Evolutionary conservation across 116 monocot genomes (phyloP).

Genomic region (Iris pallida): DNA sequence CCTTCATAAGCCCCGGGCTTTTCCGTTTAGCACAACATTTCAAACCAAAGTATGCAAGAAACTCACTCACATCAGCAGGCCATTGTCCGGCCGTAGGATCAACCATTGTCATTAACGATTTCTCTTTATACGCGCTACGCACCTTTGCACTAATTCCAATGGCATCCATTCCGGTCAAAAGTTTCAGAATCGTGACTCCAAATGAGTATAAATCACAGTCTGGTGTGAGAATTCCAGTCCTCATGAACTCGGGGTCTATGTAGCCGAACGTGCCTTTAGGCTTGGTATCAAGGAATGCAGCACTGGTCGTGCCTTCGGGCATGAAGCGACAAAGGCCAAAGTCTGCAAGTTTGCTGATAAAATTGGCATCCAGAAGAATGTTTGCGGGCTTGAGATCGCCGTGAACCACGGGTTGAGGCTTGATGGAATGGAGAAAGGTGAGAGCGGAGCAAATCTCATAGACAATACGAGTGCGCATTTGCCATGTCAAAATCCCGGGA

Average conservation of each 20-base stretch:
- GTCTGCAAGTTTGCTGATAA: conserved; percentile 23
- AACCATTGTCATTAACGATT: conserved; percentile 4
- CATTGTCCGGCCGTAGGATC: conserved; percentile 32
- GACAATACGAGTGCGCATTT: too few species aligned
- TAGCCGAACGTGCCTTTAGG: conserved; percentile 27
- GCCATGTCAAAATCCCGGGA: too few species aligned
- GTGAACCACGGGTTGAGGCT: conserved; percentile 28
- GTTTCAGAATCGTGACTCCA: conserved; percentile 28
- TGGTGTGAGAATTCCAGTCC: conserved; percentile 28
- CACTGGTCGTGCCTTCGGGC: neutral
- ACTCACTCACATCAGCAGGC: conserved; percentile 16
- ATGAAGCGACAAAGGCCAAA: conserved; percentile 18
- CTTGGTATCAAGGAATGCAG: neutral
- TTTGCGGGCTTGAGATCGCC: conserved; percentile 36
- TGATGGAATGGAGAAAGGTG: too few species aligned
- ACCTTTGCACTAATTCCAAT: conserved; percentile 10
- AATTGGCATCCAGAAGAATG: conserved; percentile 38
- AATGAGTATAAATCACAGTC: conserved; percentile 34
- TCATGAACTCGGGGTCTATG: conserved; percentile 28
- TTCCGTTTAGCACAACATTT: conserved; percentile 14
- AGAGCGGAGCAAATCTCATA: too few species aligned
- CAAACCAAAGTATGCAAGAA: conserved; percentile 19
- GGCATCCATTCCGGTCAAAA: conserved; percentile 24
- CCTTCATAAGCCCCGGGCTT: conserved; percentile 20
- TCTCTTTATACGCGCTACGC: conserved; percentile 11